Base-by-base conservation (phyloP, 2,329 filamentous ascomycete genomes). In the Penicillium aurantiogriseum region DNA sequence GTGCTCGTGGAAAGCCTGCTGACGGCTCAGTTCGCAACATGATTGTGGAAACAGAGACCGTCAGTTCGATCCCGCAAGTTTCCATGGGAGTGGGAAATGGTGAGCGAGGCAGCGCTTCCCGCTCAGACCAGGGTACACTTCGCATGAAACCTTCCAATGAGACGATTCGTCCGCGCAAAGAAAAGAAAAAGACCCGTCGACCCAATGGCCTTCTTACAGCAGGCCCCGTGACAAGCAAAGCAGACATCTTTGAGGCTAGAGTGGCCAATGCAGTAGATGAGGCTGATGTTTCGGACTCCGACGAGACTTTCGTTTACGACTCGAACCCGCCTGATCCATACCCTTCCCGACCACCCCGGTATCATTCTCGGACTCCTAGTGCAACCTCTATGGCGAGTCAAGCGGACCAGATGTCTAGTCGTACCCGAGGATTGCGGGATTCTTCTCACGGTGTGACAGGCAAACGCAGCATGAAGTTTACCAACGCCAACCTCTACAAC, bases 291-390 rank as follows among this genome's bases (percentile, higher is more conserved):
- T 97, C 93, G 7, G 94, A 99, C 73, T 97, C 93, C 1, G 94
- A 97, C 69, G 94, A 97, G 76, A 97, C 94, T 0, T 99, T 97
- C 74, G 94, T 99, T 17, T 99, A 99, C 77, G 94, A 99, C 75
- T 97, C 94, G 27, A 99, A 99, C 69, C 94, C 93, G 10, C 82
- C 83, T 15, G 85, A 87, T 64, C 78, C 81, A 25, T 80, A 73
- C 56, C 76, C 82, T 31, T 63, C 70, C 40, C 79, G 83, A 51
- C 90, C 91, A 51, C 84, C 86, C 62, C 85, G 92, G 60, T 91
- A 93, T 74, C 93, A 97, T 76, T 97, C 93, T 21, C 86, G 94
- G 61, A 99, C 94, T 1, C 94, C 94, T 7, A 97, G 92, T 74
- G 90, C 92, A 43, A 95, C 93, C 4, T 97, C 93, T 13, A 80